Base-by-base conservation (phyloP, 1,284 basidiomycete genomes). In the Papiliotrema fonsecae region DNA sequence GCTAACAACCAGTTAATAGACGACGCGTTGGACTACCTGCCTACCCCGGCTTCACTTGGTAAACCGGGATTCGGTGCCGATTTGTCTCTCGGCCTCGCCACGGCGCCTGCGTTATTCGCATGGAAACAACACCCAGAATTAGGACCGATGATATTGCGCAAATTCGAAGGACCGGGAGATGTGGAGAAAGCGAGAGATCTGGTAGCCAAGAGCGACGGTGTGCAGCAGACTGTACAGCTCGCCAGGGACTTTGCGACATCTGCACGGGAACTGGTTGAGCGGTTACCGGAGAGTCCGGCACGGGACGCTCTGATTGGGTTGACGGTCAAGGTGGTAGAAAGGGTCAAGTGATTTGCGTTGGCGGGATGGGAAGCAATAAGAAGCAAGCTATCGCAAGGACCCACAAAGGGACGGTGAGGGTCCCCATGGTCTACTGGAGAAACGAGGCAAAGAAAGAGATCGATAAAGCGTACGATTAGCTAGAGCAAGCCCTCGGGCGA, bases 21-120 rank as follows among this genome's bases (percentile, higher is more conserved):
- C 69, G 94, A 99, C 69, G 81, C 91, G 49, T 77, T 92, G 19
- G 91, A 97, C 73, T 92, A 87, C 70, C 83, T 88, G 34, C 80
- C 85, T 4, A 78, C 79, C 50, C 76, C 79, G 32, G 77, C 79
- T 0, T 77, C 82, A 0, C 78, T 92, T 16, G 90, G 90, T 42
- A 94, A 94, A 74, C 89, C 89, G 0, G 76, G 75, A 0, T 81
- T 83, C 14, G 87, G 88, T 9, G 87, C 89, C 0, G 90, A 97
- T 72, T 77, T 97, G 32, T 81, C 85, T 49, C 77, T 94, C 0
- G 92, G 93, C 1, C 77, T 96, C 21, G 88, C 91, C 2, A 96
- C 92, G 0, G 94, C 88, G 0, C 94, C 94, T 0, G 87, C 87
- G 1, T 75, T 99, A n/a, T 97, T 87, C 65, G 94, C 96, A 14